Evolutionary conservation across 169 alveolate species (phyloP).

Genomic region (Plasmodium falciparum): DNA sequence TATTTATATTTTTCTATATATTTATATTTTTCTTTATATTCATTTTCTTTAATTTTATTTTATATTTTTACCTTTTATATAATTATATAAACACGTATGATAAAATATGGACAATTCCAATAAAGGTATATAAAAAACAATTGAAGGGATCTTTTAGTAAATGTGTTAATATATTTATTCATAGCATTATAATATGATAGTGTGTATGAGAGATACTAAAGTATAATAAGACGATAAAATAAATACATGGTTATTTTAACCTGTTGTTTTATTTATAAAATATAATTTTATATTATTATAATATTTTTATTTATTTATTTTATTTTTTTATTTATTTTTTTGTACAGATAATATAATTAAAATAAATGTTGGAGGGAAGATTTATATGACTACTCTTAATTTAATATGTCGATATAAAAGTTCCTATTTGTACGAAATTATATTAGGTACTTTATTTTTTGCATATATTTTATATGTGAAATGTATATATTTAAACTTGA

Average conservation of each 20-base stretch:
- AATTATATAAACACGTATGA: background rate
- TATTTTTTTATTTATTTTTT: background rate
- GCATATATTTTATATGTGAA: background rate
- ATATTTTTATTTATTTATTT: too few relatives aligned
- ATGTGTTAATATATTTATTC: too few relatives aligned
- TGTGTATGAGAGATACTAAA: too few relatives aligned
- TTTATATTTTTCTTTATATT: background rate
- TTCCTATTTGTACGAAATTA: constrained; percentile 42
- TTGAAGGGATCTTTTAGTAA: too few relatives aligned
- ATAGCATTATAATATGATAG: too few relatives aligned
- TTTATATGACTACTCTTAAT: constrained; percentile 60
- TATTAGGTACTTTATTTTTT: constrained; percentile 22
- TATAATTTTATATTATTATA: too few relatives aligned
- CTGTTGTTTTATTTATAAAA: too few relatives aligned
- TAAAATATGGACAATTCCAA: constrained; percentile 31
- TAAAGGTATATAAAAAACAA: constrained; percentile 13
- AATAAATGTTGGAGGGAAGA: constrained; percentile 69
- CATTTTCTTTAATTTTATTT: background rate
- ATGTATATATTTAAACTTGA: background rate
- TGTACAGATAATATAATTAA: constrained; percentile 48
- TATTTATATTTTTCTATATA: background rate
- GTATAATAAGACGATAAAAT: too few relatives aligned
- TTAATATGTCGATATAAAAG: constrained; percentile 61
- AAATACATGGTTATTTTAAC: too few relatives aligned
- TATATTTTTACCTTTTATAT: background rate